Base-by-base conservation (phyloP, 176 grass and related monocot genomes). In the Musa itinerans region DNA sequence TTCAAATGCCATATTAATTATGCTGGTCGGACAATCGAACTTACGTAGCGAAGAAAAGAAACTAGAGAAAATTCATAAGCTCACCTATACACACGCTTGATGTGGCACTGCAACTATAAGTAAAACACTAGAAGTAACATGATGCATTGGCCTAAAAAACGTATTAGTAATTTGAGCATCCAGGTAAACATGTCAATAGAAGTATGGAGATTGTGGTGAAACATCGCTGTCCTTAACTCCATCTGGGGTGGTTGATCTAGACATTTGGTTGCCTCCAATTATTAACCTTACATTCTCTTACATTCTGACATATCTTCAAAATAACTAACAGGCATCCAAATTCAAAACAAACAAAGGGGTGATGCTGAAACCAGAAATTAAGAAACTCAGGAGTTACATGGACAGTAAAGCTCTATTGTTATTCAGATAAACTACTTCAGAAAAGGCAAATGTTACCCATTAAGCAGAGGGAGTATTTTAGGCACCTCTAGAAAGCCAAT, bases 261-360 rank as follows among this genome's bases (percentile, higher is more conserved):
- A 48, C 25, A 48, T 43, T 68, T 34, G 15, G 25, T 68, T 68
- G 65, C 13, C 65, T 34, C 65, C 87, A 83, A 79, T 87, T 87
- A 90, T 87, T 90, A 87, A 87, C 76, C 81, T 80, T 76, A 82
- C 79, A 84, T 62, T 79, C 65, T 86, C 79, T 80, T 79, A 75
- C 85, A 87, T 74, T 76, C 50, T 87, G 79, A 78, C 51, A 78
- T 82, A 82, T 79, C 79, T 87, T 84, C 79, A 76, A 82, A 87
- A 90, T 78, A 79, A 84, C 9, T 34, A 82, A 78, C 68, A 77
- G 85, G 72, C 79, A 79, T 82, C 76, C 67, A 78, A 78, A 87
- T 79, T 84, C 79, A 76, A 86, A 86, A 86, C 77, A 79, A 88
- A 82, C 81, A 68, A 92, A 81, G 78, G 75, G 72, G 85, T 88